phyloP scores from a whole-genome alignment of 1,139 yeast genomes.

The Pichia sp. region DNA sequence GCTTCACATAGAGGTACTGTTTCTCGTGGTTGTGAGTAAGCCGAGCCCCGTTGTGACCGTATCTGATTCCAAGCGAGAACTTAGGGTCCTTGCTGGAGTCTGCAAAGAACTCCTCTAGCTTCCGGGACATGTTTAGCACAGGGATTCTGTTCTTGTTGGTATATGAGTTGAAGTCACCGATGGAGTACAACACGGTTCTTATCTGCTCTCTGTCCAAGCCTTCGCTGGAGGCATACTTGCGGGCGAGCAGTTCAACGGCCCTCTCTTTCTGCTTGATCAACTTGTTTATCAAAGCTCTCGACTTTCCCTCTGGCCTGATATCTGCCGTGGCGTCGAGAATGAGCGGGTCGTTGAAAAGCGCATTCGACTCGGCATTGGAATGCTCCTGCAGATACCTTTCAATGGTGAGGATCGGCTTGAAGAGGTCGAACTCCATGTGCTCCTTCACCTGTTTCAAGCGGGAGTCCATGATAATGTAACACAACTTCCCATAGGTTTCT shows the following conservation, averaged over 20 bases:
- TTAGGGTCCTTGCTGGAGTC: constrained; percentile 32
- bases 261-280: constrained; percentile 58
- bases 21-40: constrained; percentile 64
- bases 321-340: constrained; percentile 61
- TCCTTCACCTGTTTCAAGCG: constrained; percentile 61
- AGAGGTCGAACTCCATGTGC: constrained; percentile 66
- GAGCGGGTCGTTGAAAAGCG: constrained; percentile 48
- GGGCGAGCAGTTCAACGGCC: constrained; percentile 55
- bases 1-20: constrained; percentile 66
- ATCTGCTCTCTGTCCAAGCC: constrained; percentile 51
- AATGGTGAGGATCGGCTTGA: constrained; percentile 64
- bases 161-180: constrained; percentile 71
- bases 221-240: constrained; percentile 35
- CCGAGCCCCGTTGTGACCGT: constrained; percentile 62
- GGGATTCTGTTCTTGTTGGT: constrained; percentile 65
- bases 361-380: constrained; percentile 34
- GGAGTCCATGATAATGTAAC: constrained; percentile 80
- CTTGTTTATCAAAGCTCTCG: constrained; percentile 47
- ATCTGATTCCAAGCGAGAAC: constrained; percentile 56
- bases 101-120: constrained; percentile 48
- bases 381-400: constrained; percentile 39
- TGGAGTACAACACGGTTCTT: constrained; percentile 62
- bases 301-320: constrained; percentile 52
- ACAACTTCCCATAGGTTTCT: constrained; percentile 66
- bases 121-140: constrained; percentile 51